phyloP scores from a whole-genome alignment of 768 basidiomycete genomes.

The Dacryopinax primogenitus region DNA sequence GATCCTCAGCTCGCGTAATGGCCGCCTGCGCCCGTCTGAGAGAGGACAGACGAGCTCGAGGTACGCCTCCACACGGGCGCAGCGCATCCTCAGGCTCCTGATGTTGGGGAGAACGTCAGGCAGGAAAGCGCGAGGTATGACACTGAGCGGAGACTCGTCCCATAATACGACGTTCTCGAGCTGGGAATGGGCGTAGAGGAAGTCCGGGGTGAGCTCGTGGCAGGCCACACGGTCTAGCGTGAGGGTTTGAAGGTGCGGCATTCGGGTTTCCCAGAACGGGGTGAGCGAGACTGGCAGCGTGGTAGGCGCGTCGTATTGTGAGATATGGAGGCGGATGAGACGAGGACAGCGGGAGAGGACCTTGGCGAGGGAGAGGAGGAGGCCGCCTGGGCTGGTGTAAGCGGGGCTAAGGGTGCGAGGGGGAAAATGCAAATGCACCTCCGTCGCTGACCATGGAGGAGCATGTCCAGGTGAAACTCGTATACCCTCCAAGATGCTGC shows the following conservation, averaged over 20 bases:
- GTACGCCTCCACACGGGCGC: background rate
- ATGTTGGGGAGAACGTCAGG: conserved; percentile 1
- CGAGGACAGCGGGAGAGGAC: background rate
- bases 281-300: background rate
- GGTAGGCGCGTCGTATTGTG: background rate
- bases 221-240: background rate
- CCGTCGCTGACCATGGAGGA: conserved; percentile 6
- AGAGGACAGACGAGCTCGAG: background rate
- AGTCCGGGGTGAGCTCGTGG: conserved; percentile 7
- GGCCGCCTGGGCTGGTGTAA: background rate
- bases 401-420: background rate
- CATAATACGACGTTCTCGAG: background rate
- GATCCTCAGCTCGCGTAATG: background rate
- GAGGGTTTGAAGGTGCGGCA: background rate
- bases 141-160: conserved; percentile 1
- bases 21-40: background rate
- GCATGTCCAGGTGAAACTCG: conserved; percentile 1
- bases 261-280: background rate
- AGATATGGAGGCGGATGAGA: background rate
- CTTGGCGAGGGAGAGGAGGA: conserved; percentile 1
- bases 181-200: background rate
- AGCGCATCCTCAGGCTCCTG: background rate
- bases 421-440: background rate
- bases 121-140: conserved; percentile 2
- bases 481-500: background rate